These are phyloP conservation scores for Cardamine occulta DNA, from an alignment of 345 rosid species.

Conservation along the genomic window DNA sequence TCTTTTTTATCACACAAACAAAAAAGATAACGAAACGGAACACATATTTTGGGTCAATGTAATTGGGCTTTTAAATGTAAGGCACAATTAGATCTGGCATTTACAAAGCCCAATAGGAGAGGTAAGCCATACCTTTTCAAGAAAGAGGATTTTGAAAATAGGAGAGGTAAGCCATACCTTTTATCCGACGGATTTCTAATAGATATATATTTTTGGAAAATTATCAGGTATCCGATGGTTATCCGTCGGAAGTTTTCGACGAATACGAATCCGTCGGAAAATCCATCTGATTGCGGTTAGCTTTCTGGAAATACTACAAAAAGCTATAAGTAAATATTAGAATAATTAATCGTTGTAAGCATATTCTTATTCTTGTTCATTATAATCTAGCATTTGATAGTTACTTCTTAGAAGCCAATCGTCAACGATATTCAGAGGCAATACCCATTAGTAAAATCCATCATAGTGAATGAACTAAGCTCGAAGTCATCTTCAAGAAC, in stretches of 20 bases:
- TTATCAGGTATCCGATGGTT: too few relatives aligned
- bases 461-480: slow-evolving; percentile 45
- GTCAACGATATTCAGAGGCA: slow-evolving; percentile 31
- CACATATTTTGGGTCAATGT: background rate
- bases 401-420: slow-evolving; percentile 23
- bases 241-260: too few relatives aligned
- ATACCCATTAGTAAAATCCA: slow-evolving; percentile 49
- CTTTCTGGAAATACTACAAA: background rate
- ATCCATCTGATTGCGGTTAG: too few relatives aligned
- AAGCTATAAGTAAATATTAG: slow-evolving; percentile 3
- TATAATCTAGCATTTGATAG: slow-evolving; percentile 20
- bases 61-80: slow-evolving; percentile 10
- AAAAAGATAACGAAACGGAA: background rate
- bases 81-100: background rate
- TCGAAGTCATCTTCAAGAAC: slow-evolving; percentile 46
- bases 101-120: slow-evolving; percentile 18
- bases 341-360: background rate
- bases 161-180: too few relatives aligned
- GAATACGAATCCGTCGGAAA: too few relatives aligned
- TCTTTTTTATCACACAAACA: too few relatives aligned
- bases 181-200: too few relatives aligned
- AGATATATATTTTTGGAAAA: too few relatives aligned
- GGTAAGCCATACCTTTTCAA: background rate
- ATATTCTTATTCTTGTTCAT: slow-evolving; percentile 29
- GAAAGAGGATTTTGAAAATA: background rate